Percentiles rank a stretch among this genome's conserved stretches.
Evolutionary conservation across 768 basidiomycete genomes (phyloP).

Genomic region (Hygrophoropsis aurantiaca): DNA sequence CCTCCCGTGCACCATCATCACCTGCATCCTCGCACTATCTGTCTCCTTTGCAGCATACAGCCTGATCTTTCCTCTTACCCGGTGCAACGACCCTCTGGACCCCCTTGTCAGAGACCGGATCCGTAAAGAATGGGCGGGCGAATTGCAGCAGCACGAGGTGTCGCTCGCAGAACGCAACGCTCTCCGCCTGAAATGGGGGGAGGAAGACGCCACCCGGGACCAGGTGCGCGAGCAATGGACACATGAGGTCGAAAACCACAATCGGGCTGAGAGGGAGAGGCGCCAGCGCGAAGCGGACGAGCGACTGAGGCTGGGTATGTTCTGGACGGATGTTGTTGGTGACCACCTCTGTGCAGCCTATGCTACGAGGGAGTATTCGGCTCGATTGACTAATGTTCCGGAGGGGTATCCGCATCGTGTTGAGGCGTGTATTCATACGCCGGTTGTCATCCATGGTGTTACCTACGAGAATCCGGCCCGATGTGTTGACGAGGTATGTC

Average conservation of each 20-base stretch:
- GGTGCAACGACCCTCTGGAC: constrained; percentile 18
- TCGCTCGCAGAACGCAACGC: constrained; percentile 7
- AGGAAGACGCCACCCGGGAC: constrained; percentile 12
- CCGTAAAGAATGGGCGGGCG: constrained; percentile 18
- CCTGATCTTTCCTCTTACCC: constrained; percentile 13
- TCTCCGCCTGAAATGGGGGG: constrained; percentile 14
- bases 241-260: constrained; percentile 15
- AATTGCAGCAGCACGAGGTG: constrained; percentile 16
- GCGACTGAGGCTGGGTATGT: constrained; percentile 18
- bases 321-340: constrained; percentile 15
- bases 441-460: constrained; percentile 23
- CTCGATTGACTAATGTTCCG: constrained; percentile 28
- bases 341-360: constrained; percentile 25
- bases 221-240: constrained; percentile 11
- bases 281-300: constrained; percentile 17
- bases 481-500: constrained; percentile 20
- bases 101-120: constrained; percentile 18
- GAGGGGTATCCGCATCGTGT: constrained; percentile 15
- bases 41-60: too few species aligned
- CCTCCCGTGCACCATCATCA: too few species aligned
- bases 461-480: constrained; percentile 9
- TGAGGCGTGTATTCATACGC: constrained; percentile 22
- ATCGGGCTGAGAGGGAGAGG: constrained; percentile 15
- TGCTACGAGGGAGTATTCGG: constrained; percentile 28
- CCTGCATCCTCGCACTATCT: too few species aligned